Conservation (phyloP, 345 rosid species). For the Rhodamnia argentea region DNA sequence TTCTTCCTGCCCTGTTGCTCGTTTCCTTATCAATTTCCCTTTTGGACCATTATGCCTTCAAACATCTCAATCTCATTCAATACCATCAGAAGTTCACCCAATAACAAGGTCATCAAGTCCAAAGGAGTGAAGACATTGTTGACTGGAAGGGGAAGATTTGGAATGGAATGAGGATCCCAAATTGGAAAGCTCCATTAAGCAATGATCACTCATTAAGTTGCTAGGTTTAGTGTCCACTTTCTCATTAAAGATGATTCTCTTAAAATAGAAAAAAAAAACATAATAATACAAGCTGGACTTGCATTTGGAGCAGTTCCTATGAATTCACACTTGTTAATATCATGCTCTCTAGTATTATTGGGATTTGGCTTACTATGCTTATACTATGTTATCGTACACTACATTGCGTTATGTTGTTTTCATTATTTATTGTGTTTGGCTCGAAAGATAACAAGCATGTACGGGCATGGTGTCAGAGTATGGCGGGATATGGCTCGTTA, state of each 20-base stretch:
- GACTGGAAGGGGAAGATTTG: background rate
- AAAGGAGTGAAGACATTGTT: background rate
- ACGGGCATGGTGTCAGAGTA: rapidly evolving
- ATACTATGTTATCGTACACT: too few species aligned
- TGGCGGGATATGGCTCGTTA: too few species aligned
- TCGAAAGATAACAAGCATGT: too few species aligned
- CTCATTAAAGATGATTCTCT: background rate
- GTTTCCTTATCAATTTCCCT: background rate
- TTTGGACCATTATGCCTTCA: background rate
- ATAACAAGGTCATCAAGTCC: background rate
- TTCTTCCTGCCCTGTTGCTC: background rate
- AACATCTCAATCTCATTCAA: background rate
- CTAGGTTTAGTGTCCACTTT: background rate
- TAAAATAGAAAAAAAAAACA: background rate
- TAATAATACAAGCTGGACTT: background rate
- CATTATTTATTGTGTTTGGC: too few species aligned
- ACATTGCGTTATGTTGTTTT: too few species aligned
- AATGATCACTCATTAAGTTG: background rate
- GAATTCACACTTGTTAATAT: background rate
- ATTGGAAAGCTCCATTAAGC: background rate
- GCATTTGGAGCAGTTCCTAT: background rate
- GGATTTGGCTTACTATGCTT: too few species aligned
- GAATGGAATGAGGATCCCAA: background rate
- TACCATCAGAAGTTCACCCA: background rate
- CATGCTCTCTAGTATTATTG: background rate